Evolutionary conservation across 2,329 filamentous ascomycete species (phyloP).

Genomic region (Coniochaeta ligniaria): DNA sequence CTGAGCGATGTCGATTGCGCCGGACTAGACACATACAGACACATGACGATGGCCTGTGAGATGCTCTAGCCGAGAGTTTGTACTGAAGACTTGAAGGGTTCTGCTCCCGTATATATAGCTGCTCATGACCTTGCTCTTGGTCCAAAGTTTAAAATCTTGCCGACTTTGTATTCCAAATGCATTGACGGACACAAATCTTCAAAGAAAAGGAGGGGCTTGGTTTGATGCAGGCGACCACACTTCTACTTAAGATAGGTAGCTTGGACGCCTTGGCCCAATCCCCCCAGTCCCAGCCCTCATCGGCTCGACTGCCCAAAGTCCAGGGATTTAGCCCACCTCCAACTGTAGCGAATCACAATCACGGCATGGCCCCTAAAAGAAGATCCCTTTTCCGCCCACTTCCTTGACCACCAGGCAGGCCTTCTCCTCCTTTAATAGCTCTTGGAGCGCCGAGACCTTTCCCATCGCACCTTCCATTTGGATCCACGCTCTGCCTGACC

Average conservation of each 20-base stretch:
- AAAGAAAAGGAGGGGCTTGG: neutral
- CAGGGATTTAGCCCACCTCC: neutral
- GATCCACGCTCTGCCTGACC: neutral
- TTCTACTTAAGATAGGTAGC: no score
- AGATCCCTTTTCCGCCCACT: neutral
- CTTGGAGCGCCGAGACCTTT: neutral
- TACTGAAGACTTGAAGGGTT: no score
- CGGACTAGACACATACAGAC: no score
- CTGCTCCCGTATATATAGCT: neutral
- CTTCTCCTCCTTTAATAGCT: neutral
- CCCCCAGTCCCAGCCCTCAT: neutral
- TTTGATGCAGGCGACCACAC: neutral
- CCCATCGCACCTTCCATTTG: neutral
- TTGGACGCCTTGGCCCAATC: neutral
- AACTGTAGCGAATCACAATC: neutral
- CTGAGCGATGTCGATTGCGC: neutral
- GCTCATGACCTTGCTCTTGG: no score
- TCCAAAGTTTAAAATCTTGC: neutral
- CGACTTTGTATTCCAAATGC: neutral
- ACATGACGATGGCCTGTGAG: neutral
- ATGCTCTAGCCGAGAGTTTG: no score
- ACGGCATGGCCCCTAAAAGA: neutral
- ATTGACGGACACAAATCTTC: neutral
- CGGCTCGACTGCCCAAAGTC: neutral
- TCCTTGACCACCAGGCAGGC: neutral